Evolutionary conservation across 2,329 filamentous ascomycete genomes (phyloP).

Genomic region (Hypocreales sp.): DNA sequence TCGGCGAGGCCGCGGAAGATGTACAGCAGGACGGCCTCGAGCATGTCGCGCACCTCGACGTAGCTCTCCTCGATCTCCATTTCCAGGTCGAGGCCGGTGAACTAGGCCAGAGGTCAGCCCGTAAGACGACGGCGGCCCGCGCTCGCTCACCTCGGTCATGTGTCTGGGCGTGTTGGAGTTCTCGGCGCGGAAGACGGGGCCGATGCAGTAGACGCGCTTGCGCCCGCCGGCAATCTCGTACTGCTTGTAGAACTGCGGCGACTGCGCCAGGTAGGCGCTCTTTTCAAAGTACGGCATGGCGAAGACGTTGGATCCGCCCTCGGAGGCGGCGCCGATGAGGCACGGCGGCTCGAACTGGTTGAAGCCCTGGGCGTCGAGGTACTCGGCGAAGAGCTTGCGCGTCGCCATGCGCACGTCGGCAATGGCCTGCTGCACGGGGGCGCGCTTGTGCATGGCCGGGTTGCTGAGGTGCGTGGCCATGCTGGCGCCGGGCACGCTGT

Average conservation of each 20-base stretch:
- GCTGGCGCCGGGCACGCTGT: constrained; percentile 52
- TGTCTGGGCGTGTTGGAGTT: constrained; percentile 73
- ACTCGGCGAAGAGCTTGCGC: constrained; percentile 59
- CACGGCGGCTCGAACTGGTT: constrained; percentile 80
- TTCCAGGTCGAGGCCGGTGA: constrained; percentile 77
- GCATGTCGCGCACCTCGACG: constrained; percentile 54
- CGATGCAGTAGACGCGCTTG: constrained; percentile 64
- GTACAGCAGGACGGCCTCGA: constrained; percentile 60
- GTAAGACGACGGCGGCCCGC: too few species aligned
- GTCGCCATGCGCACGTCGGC: constrained; percentile 38
- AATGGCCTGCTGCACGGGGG: constrained; percentile 81
- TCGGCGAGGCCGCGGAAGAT: constrained; percentile 61
- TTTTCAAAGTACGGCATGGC: constrained; percentile 78
- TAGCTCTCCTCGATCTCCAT: constrained; percentile 77
- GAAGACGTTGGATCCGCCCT: constrained; percentile 89
- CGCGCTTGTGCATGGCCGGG: constrained; percentile 81
- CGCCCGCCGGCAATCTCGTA: constrained; percentile 67
- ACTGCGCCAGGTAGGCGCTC: constrained; percentile 66
- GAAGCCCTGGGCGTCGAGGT: constrained; percentile 60
- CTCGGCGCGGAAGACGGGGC: constrained; percentile 75
- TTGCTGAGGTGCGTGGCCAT: constrained; percentile 82
- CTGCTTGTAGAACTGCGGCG: constrained; percentile 79
- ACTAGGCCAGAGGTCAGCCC: constrained; percentile 24
- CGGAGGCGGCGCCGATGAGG: constrained; percentile 76
- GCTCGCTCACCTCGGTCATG: constrained; percentile 53